Evolutionary conservation across 306 rosid genomes (phyloP).

Genomic region (Carpinus fangiana): DNA sequence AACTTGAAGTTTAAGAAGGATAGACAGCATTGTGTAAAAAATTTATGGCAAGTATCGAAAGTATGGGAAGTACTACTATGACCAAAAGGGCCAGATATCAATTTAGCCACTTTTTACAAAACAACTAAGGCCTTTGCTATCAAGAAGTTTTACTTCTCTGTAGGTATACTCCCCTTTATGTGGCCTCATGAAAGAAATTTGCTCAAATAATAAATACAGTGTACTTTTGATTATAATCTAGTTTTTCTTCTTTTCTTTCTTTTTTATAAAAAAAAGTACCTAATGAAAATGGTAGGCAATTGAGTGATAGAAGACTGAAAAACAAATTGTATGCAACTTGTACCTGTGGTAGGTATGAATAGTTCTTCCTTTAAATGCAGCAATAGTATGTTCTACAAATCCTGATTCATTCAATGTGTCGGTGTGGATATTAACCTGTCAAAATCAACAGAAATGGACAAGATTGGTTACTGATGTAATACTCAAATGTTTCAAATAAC

Average conservation of each 20-base stretch:
- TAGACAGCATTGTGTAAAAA: background rate
- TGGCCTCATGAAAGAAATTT: too few species aligned
- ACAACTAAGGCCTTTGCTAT: background rate
- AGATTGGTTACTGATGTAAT: constrained; percentile 13
- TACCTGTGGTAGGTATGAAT: constrained; percentile 96
- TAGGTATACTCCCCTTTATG: too few species aligned
- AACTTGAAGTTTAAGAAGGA: background rate
- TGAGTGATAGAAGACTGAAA: constrained; percentile 4
- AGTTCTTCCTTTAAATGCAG: constrained; percentile 86
- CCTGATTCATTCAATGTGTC: constrained; percentile 96
- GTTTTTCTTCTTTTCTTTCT: background rate
- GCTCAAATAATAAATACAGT: too few species aligned
- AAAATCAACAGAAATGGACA: constrained; percentile 16
- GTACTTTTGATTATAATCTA: background rate
- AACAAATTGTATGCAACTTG: background rate
- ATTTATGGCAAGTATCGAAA: background rate
- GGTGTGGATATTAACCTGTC: constrained; percentile 91
- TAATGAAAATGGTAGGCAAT: constrained; percentile 9
- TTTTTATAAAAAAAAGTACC: background rate
- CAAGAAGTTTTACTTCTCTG: too few species aligned
- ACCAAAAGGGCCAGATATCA: background rate
- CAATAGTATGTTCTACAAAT: constrained; percentile 87
- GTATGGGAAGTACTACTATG: background rate
- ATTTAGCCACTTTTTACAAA: background rate
- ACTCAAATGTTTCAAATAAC: constrained; percentile 8